Base-by-base conservation (phyloP, 768 basidiomycete species). In the Collybiopsis confluens region DNA sequence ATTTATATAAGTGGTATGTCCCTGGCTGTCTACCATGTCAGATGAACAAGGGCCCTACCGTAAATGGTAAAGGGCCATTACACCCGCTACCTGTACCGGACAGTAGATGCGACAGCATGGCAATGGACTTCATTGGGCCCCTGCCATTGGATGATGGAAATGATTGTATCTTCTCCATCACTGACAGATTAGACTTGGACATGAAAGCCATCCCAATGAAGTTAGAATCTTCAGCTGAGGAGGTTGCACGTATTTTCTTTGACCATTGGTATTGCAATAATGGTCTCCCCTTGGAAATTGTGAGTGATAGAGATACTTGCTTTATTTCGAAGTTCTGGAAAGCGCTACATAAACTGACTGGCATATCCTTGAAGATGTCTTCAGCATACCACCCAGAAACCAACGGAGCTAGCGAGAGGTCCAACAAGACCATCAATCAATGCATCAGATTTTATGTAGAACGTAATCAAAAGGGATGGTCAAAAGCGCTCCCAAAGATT, bases 381-480 rank as follows among this genome's bases (percentile, higher is more conserved):
- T 65, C 68, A 0, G 56, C 69, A 0, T 73, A 61, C 35, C 72
- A 73, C 21, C 72, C 70, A 0, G 58, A 74, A 42, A 72, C 65
- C 0, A 68, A 74, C 52, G 70, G 73, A 1, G 27, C 59, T 0
- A 68, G 62, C 20, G 65, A 73, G 58, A 50, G 58, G 0, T 61
- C 62, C 0, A 69, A 72, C 56, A 62, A 61, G 30, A 65, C 62
- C 1, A 33, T 69, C 2, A 61, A 61, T 45, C 64, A 72, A 52
- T 20, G 41, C 1, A 20, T 70, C 0, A 57, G 62, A 15, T 65
- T 57, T 28, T 58, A 63, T 41, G 64, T 71, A 0, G 55, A 59
- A 1, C 49, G 60, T 1, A 65, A 70, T 21, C 69, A 72, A 52
- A 36, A 38, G 0, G 69, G 63, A 1, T 49, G 47, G 47, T 9